Conservation (phyloP, 1,139 yeast genomes). For the Geotrichum europaeum region DNA sequence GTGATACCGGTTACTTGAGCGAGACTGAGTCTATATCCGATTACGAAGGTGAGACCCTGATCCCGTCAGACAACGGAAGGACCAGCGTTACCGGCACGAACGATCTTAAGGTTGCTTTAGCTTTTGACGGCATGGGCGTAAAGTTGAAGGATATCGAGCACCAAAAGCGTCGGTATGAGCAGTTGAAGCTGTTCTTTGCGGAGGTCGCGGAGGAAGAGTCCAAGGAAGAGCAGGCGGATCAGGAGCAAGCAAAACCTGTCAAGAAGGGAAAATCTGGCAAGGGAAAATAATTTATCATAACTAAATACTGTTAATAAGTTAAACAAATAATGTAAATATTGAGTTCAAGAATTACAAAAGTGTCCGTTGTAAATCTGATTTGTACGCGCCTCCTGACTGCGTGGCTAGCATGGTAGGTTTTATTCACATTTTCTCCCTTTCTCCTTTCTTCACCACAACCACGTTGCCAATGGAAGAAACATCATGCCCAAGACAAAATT, state of each 20-base stretch:
- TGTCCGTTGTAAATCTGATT: neutral
- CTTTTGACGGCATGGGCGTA: slow-evolving; percentile 58
- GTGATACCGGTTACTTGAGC: slow-evolving; percentile 21
- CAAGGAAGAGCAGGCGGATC: neutral
- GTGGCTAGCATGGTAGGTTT: neutral
- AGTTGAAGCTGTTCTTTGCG: slow-evolving; percentile 29
- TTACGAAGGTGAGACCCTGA: slow-evolving; percentile 8
- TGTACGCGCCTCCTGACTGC: neutral
- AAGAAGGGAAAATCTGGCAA: neutral
- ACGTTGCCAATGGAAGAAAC: neutral
- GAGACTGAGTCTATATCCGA: slow-evolving; percentile 22
- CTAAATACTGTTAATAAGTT: neutral
- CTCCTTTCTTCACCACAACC: neutral
- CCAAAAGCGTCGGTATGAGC: slow-evolving; percentile 30
- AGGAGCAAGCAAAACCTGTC: neutral
- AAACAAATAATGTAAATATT: neutral
- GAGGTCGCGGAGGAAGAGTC: slow-evolving; percentile 21
- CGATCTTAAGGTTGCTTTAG: slow-evolving; percentile 37
- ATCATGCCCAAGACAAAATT: neutral
- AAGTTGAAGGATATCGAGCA: slow-evolving; percentile 38
- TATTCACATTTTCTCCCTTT: neutral
- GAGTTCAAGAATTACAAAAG: neutral
- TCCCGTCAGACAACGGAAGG: slow-evolving; percentile 3
- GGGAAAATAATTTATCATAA: neutral
- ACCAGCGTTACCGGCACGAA: neutral